These are phyloP conservation scores for Fonsecaea pedrosoi DNA, from an alignment of 2,329 filamentous ascomycete species.

Conservation along the genomic window DNA sequence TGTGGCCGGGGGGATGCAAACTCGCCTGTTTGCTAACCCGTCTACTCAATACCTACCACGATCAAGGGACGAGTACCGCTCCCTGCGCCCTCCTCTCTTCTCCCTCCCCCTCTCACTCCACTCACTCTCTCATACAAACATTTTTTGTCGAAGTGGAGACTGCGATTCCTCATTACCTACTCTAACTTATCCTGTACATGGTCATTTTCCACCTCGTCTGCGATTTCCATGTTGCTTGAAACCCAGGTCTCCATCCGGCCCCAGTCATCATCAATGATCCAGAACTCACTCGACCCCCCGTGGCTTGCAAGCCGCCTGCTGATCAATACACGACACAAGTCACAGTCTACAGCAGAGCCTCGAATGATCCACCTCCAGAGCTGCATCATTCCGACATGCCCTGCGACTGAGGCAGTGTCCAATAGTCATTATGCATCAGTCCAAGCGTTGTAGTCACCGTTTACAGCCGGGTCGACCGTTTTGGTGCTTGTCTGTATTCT, in stretches of 20 bases:
- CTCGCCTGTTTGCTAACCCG: conserved; percentile 13
- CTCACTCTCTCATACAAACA: neutral
- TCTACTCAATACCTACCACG: neutral
- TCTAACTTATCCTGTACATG: conserved; percentile 18
- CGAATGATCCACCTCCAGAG: conserved; percentile 34
- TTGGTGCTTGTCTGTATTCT: conserved; percentile 21
- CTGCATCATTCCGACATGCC: conserved; percentile 30
- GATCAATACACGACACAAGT: conserved; percentile 25
- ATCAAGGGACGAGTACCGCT: too few species aligned
- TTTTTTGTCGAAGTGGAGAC: neutral
- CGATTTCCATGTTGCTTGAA: conserved; percentile 22
- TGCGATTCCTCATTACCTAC: neutral
- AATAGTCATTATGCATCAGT: conserved; percentile 29
- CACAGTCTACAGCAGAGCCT: conserved; percentile 35
- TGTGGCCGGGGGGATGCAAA: neutral
- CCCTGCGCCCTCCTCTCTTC: neutral
- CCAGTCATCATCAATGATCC: conserved; percentile 15
- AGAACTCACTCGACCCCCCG: conserved; percentile 15
- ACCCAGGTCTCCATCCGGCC: conserved; percentile 1
- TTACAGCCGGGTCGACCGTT: conserved; percentile 31
- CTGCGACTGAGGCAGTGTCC: conserved; percentile 26
- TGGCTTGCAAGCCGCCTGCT: conserved; percentile 37
- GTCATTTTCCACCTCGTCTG: conserved; percentile 23
- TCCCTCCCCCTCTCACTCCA: conserved; percentile 4
- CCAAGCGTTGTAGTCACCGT: conserved; percentile 32